phyloP scores from a whole-genome alignment of 345 rosid species.

The Melastoma malabathricum region DNA sequence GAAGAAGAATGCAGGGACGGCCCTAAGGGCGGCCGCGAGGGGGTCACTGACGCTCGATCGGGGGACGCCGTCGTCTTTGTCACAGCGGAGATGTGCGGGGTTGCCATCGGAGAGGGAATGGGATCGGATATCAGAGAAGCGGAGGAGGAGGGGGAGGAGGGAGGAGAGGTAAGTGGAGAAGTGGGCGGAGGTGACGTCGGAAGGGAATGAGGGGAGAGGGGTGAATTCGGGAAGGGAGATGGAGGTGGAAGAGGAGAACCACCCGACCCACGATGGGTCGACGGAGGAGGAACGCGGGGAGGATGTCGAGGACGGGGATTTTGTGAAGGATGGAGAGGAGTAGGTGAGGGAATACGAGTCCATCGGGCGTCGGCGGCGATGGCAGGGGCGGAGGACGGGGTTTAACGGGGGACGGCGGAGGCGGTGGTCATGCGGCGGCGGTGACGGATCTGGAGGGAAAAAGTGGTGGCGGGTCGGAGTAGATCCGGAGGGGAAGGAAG shows the following conservation, averaged over 20 bases:
- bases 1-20: constrained; percentile 85
- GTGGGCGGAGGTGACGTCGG: constrained; percentile 60
- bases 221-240: constrained; percentile 69
- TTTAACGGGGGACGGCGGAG: neutral
- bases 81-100: constrained; percentile 5
- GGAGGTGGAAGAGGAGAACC: constrained; percentile 77
- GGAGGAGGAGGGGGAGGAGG: constrained; percentile 50
- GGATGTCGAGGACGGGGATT: constrained; percentile 26
- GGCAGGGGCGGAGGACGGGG: too few relatives aligned
- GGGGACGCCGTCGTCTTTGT: constrained; percentile 8
- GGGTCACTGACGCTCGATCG: constrained; percentile 70
- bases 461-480: too few relatives aligned
- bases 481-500: too few relatives aligned
- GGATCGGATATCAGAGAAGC: constrained; percentile 72
- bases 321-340: constrained; percentile 18
- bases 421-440: too few relatives aligned
- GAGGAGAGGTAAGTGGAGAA: constrained; percentile 55
- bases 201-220: constrained; percentile 41
- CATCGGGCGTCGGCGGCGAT: constrained; percentile 45
- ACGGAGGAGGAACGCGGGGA: constrained; percentile 62
- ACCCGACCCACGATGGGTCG: constrained; percentile 70
- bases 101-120: constrained; percentile 53
- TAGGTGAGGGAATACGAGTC: constrained; percentile 14
- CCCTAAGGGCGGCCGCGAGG: constrained; percentile 67
- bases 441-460: too few relatives aligned